Conservation (phyloP, 441 rosid genomes). For the Euphorbia corollata region DNA sequence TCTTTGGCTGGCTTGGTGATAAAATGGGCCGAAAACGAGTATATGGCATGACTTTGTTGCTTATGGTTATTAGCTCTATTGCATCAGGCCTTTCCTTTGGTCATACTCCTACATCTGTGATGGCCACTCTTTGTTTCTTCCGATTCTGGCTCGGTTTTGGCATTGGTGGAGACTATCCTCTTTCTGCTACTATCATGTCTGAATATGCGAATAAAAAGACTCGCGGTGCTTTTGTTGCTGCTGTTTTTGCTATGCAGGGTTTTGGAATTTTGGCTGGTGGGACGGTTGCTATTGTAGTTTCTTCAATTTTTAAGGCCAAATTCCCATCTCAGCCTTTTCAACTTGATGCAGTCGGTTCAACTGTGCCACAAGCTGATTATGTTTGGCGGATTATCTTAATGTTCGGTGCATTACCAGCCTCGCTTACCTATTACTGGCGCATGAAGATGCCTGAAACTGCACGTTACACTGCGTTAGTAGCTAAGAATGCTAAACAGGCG, state of each 20-base stretch:
- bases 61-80: slow-evolving; percentile 59
- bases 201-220: slow-evolving; percentile 83
- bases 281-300: too few species aligned
- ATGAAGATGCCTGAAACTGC: slow-evolving; percentile 89
- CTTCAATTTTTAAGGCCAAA: too few species aligned
- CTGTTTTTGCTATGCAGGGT: slow-evolving; percentile 89
- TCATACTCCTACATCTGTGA: slow-evolving; percentile 34
- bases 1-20: slow-evolving; percentile 90
- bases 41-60: slow-evolving; percentile 65
- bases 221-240: slow-evolving; percentile 80
- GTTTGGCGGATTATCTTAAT: slow-evolving; percentile 67
- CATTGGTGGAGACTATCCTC: slow-evolving; percentile 81
- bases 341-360: slow-evolving; percentile 45
- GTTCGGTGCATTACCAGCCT: slow-evolving; percentile 76
- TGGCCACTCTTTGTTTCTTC: slow-evolving; percentile 73
- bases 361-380: slow-evolving; percentile 60
- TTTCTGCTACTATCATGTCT: slow-evolving; percentile 82
- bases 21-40: slow-evolving; percentile 69
- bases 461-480: slow-evolving; percentile 79
- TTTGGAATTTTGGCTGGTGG: slow-evolving; percentile 82
- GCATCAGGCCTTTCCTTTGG: slow-evolving; percentile 70
- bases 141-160: slow-evolving; percentile 93
- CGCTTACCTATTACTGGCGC: slow-evolving; percentile 65
- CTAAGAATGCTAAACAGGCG: slow-evolving; percentile 60
- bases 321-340: too few species aligned